Evolutionary conservation across 176 grass and related monocot genomes (phyloP).

Genomic region (Alloteropsis semialata): DNA sequence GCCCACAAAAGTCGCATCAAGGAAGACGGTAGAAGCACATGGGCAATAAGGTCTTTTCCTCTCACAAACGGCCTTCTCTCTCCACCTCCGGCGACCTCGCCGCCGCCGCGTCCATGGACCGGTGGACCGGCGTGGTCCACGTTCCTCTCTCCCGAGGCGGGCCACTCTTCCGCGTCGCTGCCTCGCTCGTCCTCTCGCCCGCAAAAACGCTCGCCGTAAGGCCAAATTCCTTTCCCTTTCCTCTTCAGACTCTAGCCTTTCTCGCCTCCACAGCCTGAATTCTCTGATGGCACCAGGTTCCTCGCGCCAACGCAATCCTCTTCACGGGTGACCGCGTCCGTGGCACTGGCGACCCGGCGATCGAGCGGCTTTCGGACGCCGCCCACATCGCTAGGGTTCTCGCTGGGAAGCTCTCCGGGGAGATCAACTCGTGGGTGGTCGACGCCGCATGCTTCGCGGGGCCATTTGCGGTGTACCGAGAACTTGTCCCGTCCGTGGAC

Average conservation of each 20-base stretch:
- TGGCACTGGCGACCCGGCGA: constrained; percentile 53
- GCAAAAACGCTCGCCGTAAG: constrained; percentile 62
- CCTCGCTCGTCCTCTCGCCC: constrained; percentile 59
- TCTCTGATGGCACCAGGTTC: constrained; percentile 39
- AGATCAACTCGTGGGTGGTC: constrained; percentile 74
- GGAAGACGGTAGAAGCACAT: not conserved
- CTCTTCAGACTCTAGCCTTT: not conserved
- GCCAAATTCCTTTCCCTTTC: not conserved
- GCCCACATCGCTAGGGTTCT: constrained; percentile 45
- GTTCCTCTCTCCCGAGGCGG: constrained; percentile 30
- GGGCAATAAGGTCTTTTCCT: constrained; percentile 28
- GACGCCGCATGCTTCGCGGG: constrained; percentile 69
- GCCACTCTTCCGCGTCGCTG: constrained; percentile 43
- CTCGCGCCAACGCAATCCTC: constrained; percentile 68
- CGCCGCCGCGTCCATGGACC: constrained; percentile 48
- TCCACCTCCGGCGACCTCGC: constrained; percentile 15
- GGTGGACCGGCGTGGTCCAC: constrained; percentile 67
- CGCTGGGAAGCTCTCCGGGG: constrained; percentile 47
- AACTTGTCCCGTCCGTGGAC: constrained; percentile 58
- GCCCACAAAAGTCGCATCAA: not conserved
- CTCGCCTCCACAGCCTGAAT: not conserved
- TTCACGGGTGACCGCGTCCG: constrained; percentile 76
- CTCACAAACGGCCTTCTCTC: not conserved
- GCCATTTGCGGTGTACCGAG: constrained; percentile 63
- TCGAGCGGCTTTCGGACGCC: constrained; percentile 68